phyloP scores from a whole-genome alignment of 2,329 filamentous ascomycete species.

The Alternaria alternata region DNA sequence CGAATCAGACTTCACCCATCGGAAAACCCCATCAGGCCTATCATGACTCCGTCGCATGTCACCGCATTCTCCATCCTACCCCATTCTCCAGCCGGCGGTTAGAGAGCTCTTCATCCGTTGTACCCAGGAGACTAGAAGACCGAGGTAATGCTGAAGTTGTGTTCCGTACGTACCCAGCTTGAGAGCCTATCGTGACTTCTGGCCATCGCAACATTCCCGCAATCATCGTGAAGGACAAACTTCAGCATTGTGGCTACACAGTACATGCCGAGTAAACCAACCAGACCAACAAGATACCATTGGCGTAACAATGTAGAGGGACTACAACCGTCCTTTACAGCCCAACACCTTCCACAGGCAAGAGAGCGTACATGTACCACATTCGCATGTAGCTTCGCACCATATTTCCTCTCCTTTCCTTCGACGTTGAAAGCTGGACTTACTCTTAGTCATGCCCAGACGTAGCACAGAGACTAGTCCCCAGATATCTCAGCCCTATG shows the following conservation, averaged over 20 bases:
- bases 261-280: not conserved
- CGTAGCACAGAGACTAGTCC: constrained; percentile 27
- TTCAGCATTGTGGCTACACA: not conserved
- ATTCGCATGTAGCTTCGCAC: not conserved
- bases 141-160: not conserved
- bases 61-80: not conserved
- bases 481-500: constrained; percentile 39
- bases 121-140: not conserved
- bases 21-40: constrained; percentile 9
- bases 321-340: not conserved
- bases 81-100: not conserved
- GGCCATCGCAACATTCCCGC: not conserved
- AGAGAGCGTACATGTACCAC: not conserved
- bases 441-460: constrained; percentile 18
- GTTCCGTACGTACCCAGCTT: not conserved
- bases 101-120: not conserved
- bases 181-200: not conserved
- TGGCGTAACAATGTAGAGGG: not conserved
- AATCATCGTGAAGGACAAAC: not conserved
- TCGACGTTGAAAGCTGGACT: not conserved
- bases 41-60: constrained; percentile 2
- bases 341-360: too few relatives aligned
- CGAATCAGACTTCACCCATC: constrained; percentile 9
- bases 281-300: not conserved
- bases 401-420: too few relatives aligned